Evolutionary conservation across 1,284 basidiomycete genomes (phyloP), one percentile per base, ranked within the genome.

Genomic region (Ceratobasidium sp.): DNA sequence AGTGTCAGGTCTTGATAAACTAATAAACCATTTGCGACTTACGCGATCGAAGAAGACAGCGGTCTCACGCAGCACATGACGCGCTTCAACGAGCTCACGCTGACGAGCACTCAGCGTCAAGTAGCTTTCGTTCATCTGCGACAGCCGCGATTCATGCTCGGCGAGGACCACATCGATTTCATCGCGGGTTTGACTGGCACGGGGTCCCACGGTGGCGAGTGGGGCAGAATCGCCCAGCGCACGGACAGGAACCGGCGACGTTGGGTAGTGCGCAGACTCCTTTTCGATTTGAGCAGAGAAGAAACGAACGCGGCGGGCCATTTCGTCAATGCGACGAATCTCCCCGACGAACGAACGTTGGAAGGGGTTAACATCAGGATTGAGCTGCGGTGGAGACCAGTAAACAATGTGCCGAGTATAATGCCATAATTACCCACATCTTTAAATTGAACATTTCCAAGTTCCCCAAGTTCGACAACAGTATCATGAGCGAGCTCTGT

Each of bases 271-370:
- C 41, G 74, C 68, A 22, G 79, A 78, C 41, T 96, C 92, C 79
- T 92, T 91, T 76, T 92, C 89, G 79, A 98, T 96, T 81, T 98
- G 95, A 46, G 88, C 85, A 14, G 88, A 84, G 80, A 99, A 96
- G 83, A 98, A 98, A 63, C 95, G 91, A 62, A 98, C 89, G 41
- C 96, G 92, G 77, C 98, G 92, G 31, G 94, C 91, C 92, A 98
- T 97, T 81, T 99, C 96, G 81, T 98, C 96, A 74, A 98, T 89
- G 76, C 94, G 90, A 54, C 97, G 91, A 78, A 99, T 96, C 82
- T 98, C 96, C 58, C 92, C 92, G 76, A 98, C 95, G 81, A 97
- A 99, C 6, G 97, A 96, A 77, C 98, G 94, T 87, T 99, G 98
- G 86, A 99, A 99, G 27, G 97, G 93, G 81, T 97, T 98, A 78